These are phyloP conservation scores for Conticribra guillardii DNA, from an alignment of 108 stramenopile species.

Conservation along the genomic window DNA sequence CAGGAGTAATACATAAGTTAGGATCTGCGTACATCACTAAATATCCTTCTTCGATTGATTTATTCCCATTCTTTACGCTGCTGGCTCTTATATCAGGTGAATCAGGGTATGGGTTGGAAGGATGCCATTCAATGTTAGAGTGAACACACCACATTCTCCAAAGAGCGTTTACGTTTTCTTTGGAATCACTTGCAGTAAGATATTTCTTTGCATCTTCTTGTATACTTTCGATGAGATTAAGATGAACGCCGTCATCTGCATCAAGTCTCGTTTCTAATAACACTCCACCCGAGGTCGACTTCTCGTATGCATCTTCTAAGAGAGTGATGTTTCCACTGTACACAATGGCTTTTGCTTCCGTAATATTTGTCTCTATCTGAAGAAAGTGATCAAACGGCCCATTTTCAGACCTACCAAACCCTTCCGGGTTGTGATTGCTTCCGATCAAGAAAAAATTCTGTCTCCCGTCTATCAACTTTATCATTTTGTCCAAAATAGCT, in stretches of 20 bases:
- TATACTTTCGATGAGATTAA: conserved; percentile 20
- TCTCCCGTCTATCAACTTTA: conserved; percentile 34
- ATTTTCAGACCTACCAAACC: conserved; percentile 23
- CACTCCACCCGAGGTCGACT: conserved; percentile 28
- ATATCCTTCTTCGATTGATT: conserved; percentile 21
- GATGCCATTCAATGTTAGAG: conserved; percentile 49
- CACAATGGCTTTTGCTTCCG: conserved; percentile 10
- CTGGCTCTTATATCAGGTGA: not conserved
- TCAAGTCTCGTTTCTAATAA: conserved; percentile 74
- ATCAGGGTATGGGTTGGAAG: conserved; percentile 32
- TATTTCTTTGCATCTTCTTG: conserved; percentile 29
- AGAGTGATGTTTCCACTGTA: conserved; percentile 47
- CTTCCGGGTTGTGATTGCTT: conserved; percentile 55
- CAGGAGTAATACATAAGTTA: conserved; percentile 60
- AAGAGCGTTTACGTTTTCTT: not conserved
- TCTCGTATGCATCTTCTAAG: conserved; percentile 31
- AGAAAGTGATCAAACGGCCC: conserved; percentile 22
- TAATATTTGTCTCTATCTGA: conserved; percentile 5
- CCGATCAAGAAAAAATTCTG: conserved; percentile 55
- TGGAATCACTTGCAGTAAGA: not conserved
- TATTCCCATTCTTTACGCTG: not conserved
- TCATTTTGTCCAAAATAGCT: conserved; percentile 28
- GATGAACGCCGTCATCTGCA: conserved; percentile 75
- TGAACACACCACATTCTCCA: conserved; percentile 51
- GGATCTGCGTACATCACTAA: conserved; percentile 34